Evolutionary conservation across 176 grass and related monocot genomes (phyloP).

Genomic region (Carex myosuroides): DNA sequence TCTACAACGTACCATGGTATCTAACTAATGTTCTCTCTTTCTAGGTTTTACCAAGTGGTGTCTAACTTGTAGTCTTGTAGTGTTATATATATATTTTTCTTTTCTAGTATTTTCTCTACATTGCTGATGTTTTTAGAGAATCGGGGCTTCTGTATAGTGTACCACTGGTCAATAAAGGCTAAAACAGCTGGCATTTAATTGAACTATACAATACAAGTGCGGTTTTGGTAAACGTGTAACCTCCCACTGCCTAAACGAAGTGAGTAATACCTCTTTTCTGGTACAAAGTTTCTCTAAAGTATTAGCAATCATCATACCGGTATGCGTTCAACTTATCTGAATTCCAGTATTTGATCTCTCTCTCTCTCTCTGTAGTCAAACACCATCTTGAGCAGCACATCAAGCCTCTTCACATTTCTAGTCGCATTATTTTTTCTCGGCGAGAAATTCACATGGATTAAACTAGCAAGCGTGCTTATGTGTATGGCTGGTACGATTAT

Average conservation of each 20-base stretch:
- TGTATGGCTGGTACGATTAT: conserved; percentile 96
- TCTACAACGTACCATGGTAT: background rate
- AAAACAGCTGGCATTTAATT: background rate
- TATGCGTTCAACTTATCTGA: background rate
- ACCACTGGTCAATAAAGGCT: background rate
- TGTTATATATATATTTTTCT: background rate
- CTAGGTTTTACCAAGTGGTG: background rate
- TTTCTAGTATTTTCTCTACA: background rate
- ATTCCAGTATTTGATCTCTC: conserved; percentile 2
- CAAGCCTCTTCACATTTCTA: conserved; percentile 97
- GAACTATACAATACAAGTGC: background rate
- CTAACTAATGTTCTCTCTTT: background rate
- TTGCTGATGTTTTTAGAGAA: background rate
- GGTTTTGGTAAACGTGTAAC: background rate
- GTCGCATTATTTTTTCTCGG: conserved; percentile 81
- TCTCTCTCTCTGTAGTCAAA: conserved; percentile 64
- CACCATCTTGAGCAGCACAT: conserved; percentile 91
- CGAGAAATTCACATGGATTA: conserved; percentile 89
- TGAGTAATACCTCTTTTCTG: background rate
- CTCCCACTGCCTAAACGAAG: background rate
- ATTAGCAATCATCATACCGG: background rate
- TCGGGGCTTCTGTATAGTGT: background rate
- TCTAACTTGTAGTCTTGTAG: background rate
- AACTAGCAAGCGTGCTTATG: conserved; percentile 83
- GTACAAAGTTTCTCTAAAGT: background rate